Percentiles rank a stretch among this genome's conserved stretches.
phyloP scores from a whole-genome alignment of 176 grass and related monocot species.

The sorghum (Sorghum bicolor) region Sorghum_bicolor_NCBIv3 NC_012870.2:3399501-3400000 shows the following conservation, averaged over 20 bases:
- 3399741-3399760: neutral
- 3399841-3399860: neutral
- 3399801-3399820: neutral
- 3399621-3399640: slow-evolving; percentile 32
- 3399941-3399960: neutral
- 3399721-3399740: neutral
- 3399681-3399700: slow-evolving; percentile 25
- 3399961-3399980: slow-evolving; percentile 16
- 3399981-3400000: slow-evolving; percentile 43
- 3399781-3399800: neutral
- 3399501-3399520: slow-evolving; percentile 59
- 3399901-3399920: neutral
- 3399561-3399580: neutral
- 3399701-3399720: slow-evolving; percentile 41
- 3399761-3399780: neutral
- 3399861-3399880: slow-evolving; percentile 10
- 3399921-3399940: neutral
- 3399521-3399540: slow-evolving; percentile 53
- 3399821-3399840: neutral
- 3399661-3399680: neutral
- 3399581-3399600: slow-evolving; percentile 4
- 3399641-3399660: neutral
- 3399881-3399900: slow-evolving; percentile 15
- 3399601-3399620: slow-evolving; percentile 37
- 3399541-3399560: neutral